Conservation (phyloP, 768 basidiomycete species). For the Tylopilus balloui region DNA sequence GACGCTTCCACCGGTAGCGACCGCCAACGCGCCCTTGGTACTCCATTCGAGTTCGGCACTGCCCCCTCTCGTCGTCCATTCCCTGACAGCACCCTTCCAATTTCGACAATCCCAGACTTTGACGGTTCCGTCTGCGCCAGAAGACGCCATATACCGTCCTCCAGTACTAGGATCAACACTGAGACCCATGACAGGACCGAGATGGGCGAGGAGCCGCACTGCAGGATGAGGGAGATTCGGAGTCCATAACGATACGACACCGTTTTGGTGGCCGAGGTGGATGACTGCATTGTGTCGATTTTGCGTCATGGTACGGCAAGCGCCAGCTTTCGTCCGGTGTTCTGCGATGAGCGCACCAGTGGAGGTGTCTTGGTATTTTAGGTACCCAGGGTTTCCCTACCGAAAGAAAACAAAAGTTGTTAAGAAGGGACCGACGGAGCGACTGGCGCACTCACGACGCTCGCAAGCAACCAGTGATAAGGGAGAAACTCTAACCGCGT, state of each 20-base stretch:
- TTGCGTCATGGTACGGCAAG: slow-evolving; percentile 82
- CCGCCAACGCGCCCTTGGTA: slow-evolving; percentile 74
- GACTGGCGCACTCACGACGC: slow-evolving; percentile 52
- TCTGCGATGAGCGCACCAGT: slow-evolving; percentile 83
- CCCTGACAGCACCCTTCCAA: slow-evolving; percentile 84
- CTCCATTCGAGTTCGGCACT: slow-evolving; percentile 79
- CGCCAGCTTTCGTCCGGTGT: slow-evolving; percentile 87
- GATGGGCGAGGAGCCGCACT: slow-evolving; percentile 86
- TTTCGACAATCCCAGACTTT: slow-evolving; percentile 98
- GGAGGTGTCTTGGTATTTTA: slow-evolving; percentile 97
- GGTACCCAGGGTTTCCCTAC: slow-evolving; percentile 82
- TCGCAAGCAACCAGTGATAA: slow-evolving; percentile 91
- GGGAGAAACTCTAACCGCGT: slow-evolving; percentile 89
- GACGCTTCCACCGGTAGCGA: slow-evolving; percentile 78
- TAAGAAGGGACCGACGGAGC: not conserved
- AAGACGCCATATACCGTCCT: slow-evolving; percentile 88
- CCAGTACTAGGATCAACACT: slow-evolving; percentile 81
- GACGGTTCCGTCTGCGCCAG: slow-evolving; percentile 81
- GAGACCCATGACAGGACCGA: slow-evolving; percentile 79
- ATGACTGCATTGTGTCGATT: slow-evolving; percentile 92
- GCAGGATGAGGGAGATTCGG: slow-evolving; percentile 91
- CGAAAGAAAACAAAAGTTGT: not conserved
- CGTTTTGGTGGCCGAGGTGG: slow-evolving; percentile 92
- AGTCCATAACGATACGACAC: slow-evolving; percentile 94
- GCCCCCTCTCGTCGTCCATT: slow-evolving; percentile 71